Evolutionary conservation across 2,329 filamentous ascomycete genomes (phyloP), one percentile per base, ranked within the genome.

Genomic region (Venturia effusa): DNA sequence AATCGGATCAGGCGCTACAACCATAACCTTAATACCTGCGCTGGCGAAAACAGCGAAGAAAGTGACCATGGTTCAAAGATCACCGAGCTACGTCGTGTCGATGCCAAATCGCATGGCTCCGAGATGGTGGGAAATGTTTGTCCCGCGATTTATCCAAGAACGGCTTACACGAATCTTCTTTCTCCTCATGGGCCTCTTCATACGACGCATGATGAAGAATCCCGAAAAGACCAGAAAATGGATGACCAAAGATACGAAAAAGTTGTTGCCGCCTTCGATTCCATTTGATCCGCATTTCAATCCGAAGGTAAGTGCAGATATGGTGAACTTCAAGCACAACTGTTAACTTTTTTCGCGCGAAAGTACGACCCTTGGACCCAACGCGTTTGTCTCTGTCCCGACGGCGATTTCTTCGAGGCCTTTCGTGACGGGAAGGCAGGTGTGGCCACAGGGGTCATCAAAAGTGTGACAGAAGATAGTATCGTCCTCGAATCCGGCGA

Each of bases 51-150:
- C 81, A 45, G 89, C 88, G 4, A 76, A 75, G 4, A 81, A 83
- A 19, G 85, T 92, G 30, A 93, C 89, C 1, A 90, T 93, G 84
- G 80, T 95, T 2, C 90, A 95, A 75, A 84, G 91, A 64, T 90
- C 86, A 59, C 91, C 91, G 0, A 83, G 81, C 0, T 92, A 90
- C 69, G 80, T 92, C 64, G 68, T 88, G 54, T 77, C 82, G 17
- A 68, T 84, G 1, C 75, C 80, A 0, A 69, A 63, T 68, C 71
- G 62, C 67, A 57, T 45, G 11, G 48, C 51, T 11, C 32, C 22
- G 5, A 60, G 30, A 32, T 32, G 34, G 30, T 60, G 64, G 45
- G 43, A 61, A 22, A 39, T 39, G 40, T 22, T 64, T 17, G 19
- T 61, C n/a, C 63, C 63, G 40, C 24, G 15, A 24, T 30, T 32